A percentile compares a stretch with the other conserved stretches of the same genome.
Conservation (phyloP, 2,329 filamentous ascomycete genomes). For the Penicillium thymicola region DNA sequence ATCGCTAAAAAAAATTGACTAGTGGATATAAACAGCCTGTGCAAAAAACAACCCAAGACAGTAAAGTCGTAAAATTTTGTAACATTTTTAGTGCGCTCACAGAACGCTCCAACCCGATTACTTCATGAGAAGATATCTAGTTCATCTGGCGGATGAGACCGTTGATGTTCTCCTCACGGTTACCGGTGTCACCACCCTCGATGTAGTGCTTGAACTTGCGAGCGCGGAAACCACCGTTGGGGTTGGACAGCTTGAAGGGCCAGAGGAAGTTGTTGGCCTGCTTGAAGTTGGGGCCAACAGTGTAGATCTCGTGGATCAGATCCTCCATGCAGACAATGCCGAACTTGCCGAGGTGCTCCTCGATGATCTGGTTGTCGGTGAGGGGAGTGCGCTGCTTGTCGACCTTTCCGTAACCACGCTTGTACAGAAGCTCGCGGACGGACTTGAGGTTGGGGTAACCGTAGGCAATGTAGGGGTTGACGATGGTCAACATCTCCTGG, state of each 20-base stretch:
- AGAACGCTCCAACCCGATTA: conserved; percentile 1
- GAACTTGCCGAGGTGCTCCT: conserved; percentile 95
- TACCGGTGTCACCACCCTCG: conserved; percentile 96
- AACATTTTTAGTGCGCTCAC: conserved; percentile 16
- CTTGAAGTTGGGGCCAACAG: conserved; percentile 99
- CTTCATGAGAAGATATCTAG: conserved; percentile 51
- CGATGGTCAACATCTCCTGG: conserved; percentile 92
- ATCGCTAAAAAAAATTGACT: conserved; percentile 30
- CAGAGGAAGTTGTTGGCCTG: conserved; percentile 98
- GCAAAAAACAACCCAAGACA: conserved; percentile 35
- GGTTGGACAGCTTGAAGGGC: conserved; percentile 99
- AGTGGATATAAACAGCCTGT: conserved; percentile 31
- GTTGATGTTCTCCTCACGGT: conserved; percentile 99
- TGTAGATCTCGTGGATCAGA: conserved; percentile 98
- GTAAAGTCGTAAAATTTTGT: conserved; percentile 20
- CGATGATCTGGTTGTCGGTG: conserved; percentile 96
- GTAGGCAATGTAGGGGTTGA: conserved; percentile 98
- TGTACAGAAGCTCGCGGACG: conserved; percentile 99
- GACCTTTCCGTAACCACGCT: conserved; percentile 98
- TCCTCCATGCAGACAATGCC: conserved; percentile 99
- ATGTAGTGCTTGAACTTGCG: conserved; percentile 99
- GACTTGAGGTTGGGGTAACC: conserved; percentile 99
- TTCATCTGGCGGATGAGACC: conserved; percentile 97
- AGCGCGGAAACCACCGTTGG: conserved; percentile 90
- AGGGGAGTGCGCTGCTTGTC: conserved; percentile 96